Conservation (phyloP, 2,329 filamentous ascomycete genomes). For the Ascochyta fabae region DNA sequence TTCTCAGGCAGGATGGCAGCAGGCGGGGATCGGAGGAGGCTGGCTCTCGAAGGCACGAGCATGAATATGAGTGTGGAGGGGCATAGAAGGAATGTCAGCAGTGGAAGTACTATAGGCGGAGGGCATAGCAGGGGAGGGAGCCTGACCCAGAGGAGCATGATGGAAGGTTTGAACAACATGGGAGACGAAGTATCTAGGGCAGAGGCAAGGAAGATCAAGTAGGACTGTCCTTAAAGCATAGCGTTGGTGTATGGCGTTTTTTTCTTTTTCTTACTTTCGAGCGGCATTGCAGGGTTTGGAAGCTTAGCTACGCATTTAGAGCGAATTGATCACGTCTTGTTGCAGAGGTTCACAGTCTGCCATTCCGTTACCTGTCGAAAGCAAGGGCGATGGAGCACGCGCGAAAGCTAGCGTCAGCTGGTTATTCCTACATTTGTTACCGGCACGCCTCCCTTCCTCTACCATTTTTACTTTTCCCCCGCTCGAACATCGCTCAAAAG, state of each 20-base stretch:
- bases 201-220: conserved; percentile 16
- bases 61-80: conserved; percentile 10
- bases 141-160: conserved; percentile 3
- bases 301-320: background rate
- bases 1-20: conserved; percentile 53
- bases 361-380: background rate
- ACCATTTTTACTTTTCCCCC: background rate
- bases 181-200: conserved; percentile 9
- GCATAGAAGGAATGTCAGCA: conserved; percentile 27
- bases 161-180: conserved; percentile 3
- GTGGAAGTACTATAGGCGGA: conserved; percentile 17
- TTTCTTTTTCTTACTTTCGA: background rate
- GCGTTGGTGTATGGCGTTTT: conserved; percentile 6
- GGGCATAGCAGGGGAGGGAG: conserved; percentile 11
- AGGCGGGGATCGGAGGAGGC: conserved; percentile 25
- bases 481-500: background rate
- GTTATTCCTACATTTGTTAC: background rate
- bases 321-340: background rate
- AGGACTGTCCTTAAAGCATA: conserved; percentile 6
- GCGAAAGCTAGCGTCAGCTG: background rate
- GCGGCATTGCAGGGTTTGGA: background rate
- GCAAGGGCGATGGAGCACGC: background rate
- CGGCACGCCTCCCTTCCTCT: background rate
- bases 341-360: background rate
- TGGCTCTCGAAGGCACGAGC: conserved; percentile 18